Conservation (phyloP, 306 rosid genomes). For the Bauhinia variegata region DNA sequence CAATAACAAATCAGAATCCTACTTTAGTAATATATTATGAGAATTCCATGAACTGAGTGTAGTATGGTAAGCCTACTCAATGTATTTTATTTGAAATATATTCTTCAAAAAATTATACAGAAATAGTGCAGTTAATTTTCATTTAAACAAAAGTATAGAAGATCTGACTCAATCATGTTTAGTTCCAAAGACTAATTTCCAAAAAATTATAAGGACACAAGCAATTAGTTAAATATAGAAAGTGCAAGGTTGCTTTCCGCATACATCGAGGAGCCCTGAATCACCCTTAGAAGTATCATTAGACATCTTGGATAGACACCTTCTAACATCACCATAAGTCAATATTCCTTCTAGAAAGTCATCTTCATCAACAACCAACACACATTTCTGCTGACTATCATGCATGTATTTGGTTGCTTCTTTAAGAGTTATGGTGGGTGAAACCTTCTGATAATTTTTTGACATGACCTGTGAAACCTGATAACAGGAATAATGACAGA, state of each 20-base stretch:
- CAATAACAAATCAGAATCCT: conserved; percentile 10
- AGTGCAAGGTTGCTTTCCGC: conserved; percentile 37
- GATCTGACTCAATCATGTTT: conserved; percentile 7
- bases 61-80: conserved; percentile 1
- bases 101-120: conserved; percentile 19
- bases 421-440: conserved; percentile 51
- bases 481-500: conserved; percentile 29
- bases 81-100: conserved; percentile 19
- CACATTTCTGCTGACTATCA: conserved; percentile 72
- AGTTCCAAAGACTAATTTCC: not conserved
- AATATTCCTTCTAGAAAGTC: conserved; percentile 88
- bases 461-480: conserved; percentile 92
- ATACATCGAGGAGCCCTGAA: conserved; percentile 61
- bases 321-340: conserved; percentile 81
- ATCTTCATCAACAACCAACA: conserved; percentile 70
- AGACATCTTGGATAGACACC: conserved; percentile 61
- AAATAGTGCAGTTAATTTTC: not conserved
- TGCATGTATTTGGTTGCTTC: conserved; percentile 75
- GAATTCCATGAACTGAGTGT: conserved; percentile 19
- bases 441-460: conserved; percentile 65
- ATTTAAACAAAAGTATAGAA: conserved; percentile 5
- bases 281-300: conserved; percentile 51
- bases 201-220: not conserved
- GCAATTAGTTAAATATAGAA: conserved; percentile 19
- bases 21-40: conserved; percentile 15